Percentiles rank a stretch among this genome's conserved stretches.
Conservation (phyloP, 148 eudicot genomes). For the Cornus florida region DNA sequence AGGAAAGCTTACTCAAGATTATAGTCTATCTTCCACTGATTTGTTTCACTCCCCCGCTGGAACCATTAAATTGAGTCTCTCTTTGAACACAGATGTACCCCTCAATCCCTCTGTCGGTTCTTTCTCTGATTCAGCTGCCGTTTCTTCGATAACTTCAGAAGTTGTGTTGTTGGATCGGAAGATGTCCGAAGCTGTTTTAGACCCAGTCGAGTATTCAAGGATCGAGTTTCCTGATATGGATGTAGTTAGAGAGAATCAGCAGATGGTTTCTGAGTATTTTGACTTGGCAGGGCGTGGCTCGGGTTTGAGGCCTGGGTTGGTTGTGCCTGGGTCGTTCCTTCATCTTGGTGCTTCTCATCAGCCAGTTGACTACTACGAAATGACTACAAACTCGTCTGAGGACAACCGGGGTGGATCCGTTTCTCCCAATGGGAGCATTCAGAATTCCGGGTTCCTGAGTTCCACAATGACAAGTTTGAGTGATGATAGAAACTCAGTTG, state of each 20-base stretch:
- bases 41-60: conserved; percentile 88
- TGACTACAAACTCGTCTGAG: conserved; percentile 45
- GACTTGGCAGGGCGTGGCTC: conserved; percentile 21
- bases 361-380: conserved; percentile 45
- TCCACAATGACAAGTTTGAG: conserved; percentile 57
- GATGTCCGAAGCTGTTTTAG: conserved; percentile 24
- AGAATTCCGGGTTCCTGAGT: conserved; percentile 48
- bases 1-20: conserved; percentile 53
- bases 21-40: conserved; percentile 74
- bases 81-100: conserved; percentile 28
- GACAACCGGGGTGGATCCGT: conserved; percentile 28
- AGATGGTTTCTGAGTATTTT: conserved; percentile 67
- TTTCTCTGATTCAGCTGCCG: conserved; percentile 22
- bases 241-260: conserved; percentile 49
- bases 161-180: conserved; percentile 50
- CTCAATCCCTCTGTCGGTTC: conserved; percentile 16
- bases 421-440: conserved; percentile 30
- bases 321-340: conserved; percentile 54
- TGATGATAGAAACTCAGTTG: conserved; percentile 60
- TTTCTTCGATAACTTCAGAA: conserved; percentile 53
- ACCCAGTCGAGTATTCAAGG: conserved; percentile 52
- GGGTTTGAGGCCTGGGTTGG: conserved; percentile 22
- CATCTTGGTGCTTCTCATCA: conserved; percentile 47
- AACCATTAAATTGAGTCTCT: conserved; percentile 56
- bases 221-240: conserved; percentile 73